phyloP scores from a whole-genome alignment of 371 early-diverging fungal species.

The Nosema muscidifuracis region DNA sequence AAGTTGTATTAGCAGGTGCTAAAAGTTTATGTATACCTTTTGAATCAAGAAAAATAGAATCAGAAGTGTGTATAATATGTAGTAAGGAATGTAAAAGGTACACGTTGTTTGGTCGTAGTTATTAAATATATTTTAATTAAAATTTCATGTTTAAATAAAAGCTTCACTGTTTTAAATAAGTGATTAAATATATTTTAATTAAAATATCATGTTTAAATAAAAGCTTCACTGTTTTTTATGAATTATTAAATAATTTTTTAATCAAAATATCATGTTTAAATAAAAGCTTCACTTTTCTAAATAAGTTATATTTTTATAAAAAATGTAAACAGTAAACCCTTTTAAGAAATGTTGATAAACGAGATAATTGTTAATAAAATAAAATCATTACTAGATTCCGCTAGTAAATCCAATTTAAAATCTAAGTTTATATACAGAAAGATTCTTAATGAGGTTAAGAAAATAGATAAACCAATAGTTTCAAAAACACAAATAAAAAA shows the following conservation, averaged over 20 bases:
- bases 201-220: too few species aligned
- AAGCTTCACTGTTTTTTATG: too few species aligned
- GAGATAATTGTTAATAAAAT: neutral
- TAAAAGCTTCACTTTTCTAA: too few species aligned
- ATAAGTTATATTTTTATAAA: too few species aligned
- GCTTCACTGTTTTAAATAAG: too few species aligned
- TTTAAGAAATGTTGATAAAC: constrained; percentile 5
- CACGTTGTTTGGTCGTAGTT: constrained; percentile 79
- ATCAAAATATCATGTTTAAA: too few species aligned
- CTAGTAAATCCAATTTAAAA: neutral
- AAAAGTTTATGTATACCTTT: constrained; percentile 97
- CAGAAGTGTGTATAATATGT: constrained; percentile 72
- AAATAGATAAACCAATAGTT: neutral
- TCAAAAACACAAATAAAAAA: constrained; percentile 6
- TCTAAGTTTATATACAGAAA: neutral
- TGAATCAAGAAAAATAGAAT: constrained; percentile 69
- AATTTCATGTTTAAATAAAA: too few species aligned
- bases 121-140: too few species aligned
- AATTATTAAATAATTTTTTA: too few species aligned
- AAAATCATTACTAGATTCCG: neutral
- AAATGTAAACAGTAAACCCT: too few species aligned
- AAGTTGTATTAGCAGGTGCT: constrained; percentile 90
- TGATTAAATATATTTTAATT: too few species aligned
- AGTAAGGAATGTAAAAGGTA: constrained; percentile 75
- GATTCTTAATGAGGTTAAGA: neutral